Evolutionary conservation across 1,284 basidiomycete genomes (phyloP).

Genomic region (Cryptococcus sp.): DNA sequence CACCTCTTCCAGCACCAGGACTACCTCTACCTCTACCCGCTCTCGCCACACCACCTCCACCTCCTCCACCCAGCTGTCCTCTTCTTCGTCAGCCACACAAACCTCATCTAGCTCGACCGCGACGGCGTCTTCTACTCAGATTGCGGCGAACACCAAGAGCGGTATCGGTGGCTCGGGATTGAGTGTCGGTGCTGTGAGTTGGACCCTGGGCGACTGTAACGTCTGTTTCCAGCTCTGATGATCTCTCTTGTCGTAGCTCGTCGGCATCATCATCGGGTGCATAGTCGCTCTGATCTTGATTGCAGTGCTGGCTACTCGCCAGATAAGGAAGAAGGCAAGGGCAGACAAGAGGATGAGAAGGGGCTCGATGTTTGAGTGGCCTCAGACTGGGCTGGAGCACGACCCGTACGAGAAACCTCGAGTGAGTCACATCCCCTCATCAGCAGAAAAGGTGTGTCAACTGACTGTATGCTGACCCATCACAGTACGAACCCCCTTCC

Average conservation of each 20-base stretch:
- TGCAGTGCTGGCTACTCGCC: slow-evolving; percentile 33
- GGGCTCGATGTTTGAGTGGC: slow-evolving; percentile 45
- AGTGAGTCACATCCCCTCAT: slow-evolving; percentile 17
- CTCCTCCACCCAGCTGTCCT: too few species aligned
- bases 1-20: slow-evolving; percentile 3
- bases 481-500: slow-evolving; percentile 31
- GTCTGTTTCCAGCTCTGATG: not conserved
- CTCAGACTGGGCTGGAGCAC: slow-evolving; percentile 32
- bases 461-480: not conserved
- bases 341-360: slow-evolving; percentile 33
- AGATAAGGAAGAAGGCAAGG: slow-evolving; percentile 31
- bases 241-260: slow-evolving; percentile 27
- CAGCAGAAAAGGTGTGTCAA: not conserved
- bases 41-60: slow-evolving; percentile 4
- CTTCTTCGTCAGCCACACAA: slow-evolving; percentile 11
- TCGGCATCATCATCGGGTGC: slow-evolving; percentile 43
- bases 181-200: slow-evolving; percentile 34
- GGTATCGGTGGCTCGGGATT: slow-evolving; percentile 29
- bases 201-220: not conserved
- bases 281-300: slow-evolving; percentile 29
- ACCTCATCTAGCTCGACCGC: slow-evolving; percentile 6
- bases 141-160: slow-evolving; percentile 7
- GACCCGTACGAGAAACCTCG: slow-evolving; percentile 36
- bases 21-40: not conserved
- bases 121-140: slow-evolving; percentile 4